phyloP scores from a whole-genome alignment of 345 rosid species.

The Pistacia atlantica region DNA sequence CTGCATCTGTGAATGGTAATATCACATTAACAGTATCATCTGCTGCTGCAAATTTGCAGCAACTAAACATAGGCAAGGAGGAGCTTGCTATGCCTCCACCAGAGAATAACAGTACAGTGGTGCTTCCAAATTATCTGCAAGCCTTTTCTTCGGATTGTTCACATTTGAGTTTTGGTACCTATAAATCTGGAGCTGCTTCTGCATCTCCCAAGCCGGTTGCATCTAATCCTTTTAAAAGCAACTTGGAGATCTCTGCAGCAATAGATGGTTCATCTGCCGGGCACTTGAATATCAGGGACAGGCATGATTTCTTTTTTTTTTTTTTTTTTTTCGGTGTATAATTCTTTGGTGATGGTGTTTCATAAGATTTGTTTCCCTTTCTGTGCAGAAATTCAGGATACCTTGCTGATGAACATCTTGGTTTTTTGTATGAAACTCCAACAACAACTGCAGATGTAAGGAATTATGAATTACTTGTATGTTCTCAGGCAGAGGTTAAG shows the following conservation, averaged over 20 bases:
- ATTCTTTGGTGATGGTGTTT: slow-evolving; percentile 10
- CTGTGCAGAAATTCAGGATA: slow-evolving; percentile 32
- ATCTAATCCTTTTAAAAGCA: slow-evolving; percentile 21
- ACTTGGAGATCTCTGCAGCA: slow-evolving; percentile 25
- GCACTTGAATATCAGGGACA: slow-evolving; percentile 31
- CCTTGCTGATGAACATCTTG: slow-evolving; percentile 21
- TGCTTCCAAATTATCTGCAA: slow-evolving; percentile 51
- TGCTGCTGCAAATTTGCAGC: slow-evolving; percentile 33
- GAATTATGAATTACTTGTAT: slow-evolving; percentile 16
- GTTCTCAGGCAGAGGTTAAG: slow-evolving; percentile 23
- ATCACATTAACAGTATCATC: slow-evolving; percentile 23
- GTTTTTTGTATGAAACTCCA: slow-evolving; percentile 22
- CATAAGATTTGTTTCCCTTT: slow-evolving; percentile 9
- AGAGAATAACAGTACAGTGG: slow-evolving; percentile 32
- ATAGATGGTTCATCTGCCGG: slow-evolving; percentile 25
- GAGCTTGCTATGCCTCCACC: slow-evolving; percentile 13
- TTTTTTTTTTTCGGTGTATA: slow-evolving; percentile 4
- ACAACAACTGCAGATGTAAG: slow-evolving; percentile 24
- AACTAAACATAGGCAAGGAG: slow-evolving; percentile 33
- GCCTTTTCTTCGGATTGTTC: slow-evolving; percentile 48
- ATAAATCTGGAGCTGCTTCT: slow-evolving; percentile 30
- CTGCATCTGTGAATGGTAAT: slow-evolving; percentile 24
- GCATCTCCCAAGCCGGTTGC: slow-evolving; percentile 16
- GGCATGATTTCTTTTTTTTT: slow-evolving; percentile 22
- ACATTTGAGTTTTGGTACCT: slow-evolving; percentile 61